A percentile compares a stretch with the other conserved stretches of the same genome.
Conservation (phyloP, 805 yeast genomes). For the Schwanniomyces pseudopolymorphus region DNA sequence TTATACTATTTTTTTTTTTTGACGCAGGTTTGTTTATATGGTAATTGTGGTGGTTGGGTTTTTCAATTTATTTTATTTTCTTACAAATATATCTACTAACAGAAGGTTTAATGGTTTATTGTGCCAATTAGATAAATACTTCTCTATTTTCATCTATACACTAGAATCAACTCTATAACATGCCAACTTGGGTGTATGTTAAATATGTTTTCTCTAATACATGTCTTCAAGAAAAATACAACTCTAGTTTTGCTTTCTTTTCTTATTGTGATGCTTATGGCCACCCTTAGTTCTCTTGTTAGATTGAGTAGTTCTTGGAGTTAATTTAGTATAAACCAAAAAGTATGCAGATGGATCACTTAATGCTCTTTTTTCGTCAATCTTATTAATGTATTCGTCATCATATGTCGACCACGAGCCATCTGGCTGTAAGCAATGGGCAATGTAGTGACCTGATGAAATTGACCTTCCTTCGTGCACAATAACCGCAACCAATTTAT, state of each 20-base stretch:
- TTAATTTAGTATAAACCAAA: constrained; percentile 75
- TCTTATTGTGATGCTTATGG: neutral
- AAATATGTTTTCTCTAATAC: neutral
- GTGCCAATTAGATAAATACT: neutral
- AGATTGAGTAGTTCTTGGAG: constrained; percentile 42
- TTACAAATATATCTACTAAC: neutral
- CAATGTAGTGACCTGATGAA: constrained; percentile 89
- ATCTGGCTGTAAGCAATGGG: constrained; percentile 89
- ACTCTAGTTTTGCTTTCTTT: neutral
- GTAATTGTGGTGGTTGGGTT: constrained; percentile 2
- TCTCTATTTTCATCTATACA: neutral
- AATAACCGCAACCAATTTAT: constrained; percentile 78
- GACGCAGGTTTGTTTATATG: neutral
- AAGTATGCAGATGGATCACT: constrained; percentile 90
- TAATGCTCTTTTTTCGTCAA: constrained; percentile 70
- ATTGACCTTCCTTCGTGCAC: constrained; percentile 94
- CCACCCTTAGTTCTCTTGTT: constrained; percentile 7
- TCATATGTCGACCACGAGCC: constrained; percentile 93
- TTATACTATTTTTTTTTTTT: neutral
- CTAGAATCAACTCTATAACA: neutral
- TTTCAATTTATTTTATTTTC: neutral
- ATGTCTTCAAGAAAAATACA: neutral
- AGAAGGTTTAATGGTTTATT: neutral
- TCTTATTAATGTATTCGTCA: constrained; percentile 80
- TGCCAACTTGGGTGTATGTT: neutral